Evolutionary conservation across 352 stramenopile genomes (phyloP), one percentile per base, ranked within the genome.

Genomic region (Thalassiosira hispida): DNA sequence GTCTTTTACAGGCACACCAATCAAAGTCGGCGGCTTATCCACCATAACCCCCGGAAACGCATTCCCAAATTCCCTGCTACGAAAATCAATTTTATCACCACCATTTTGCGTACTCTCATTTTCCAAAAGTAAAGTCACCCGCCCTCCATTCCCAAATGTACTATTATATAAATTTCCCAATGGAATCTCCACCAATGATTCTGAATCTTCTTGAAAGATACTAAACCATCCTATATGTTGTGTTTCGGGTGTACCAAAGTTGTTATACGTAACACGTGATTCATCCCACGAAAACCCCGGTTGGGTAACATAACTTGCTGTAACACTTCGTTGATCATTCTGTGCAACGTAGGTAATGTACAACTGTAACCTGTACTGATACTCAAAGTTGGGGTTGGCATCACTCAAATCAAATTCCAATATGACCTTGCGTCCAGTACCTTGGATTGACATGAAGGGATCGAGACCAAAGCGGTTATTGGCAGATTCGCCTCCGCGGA

Each of bases 391-490:
- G 1, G 47, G 47, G 7, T 35, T 2, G 14, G 22, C 1, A 18
- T n/a, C n/a, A n/a, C n/a, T n/a, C n/a, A 49, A 35, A 55, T 78
- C 69, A 33, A 78, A 78, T 52, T 71, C 56, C 53, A 78, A 44
- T 46, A 78, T 60, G 4, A 35, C 62, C 55, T 78, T 78, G 35
- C 59, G 53, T 9, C 51, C 38, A 3, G 20, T 47, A 20, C 57
- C 35, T 11, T 65, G 55, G 38, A 78, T 38, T 12, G 69, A 51
- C 18, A 78, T 61, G 18, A 47, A 78, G 31, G 57, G 49, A 66
- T 78, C 69, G 14, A 35, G 51, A 4, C 69, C 69, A 35, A 65
- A 71, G 0, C 20, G 31, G 8, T 12, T 29, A 20, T 78, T 57
- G 9, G 57, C 57, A 47, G 46, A 78, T 14, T 51, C 35, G 0